Evolutionary conservation across 1,284 basidiomycete genomes (phyloP).

Genomic region (Megacollybia platyphylla): DNA sequence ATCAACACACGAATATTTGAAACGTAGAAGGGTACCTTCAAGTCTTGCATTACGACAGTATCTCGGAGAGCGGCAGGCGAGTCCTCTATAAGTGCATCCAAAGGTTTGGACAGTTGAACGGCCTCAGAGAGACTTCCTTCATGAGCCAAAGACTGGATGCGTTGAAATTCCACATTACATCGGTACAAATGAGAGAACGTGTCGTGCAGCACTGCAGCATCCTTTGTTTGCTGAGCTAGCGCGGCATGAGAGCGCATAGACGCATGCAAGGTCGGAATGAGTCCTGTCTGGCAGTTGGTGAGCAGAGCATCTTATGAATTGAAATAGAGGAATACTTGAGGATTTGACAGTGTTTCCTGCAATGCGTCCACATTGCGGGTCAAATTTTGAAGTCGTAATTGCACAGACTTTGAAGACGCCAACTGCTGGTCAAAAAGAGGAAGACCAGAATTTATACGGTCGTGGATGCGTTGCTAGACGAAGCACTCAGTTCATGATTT

Average conservation of each 20-base stretch:
- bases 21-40: constrained; percentile 33
- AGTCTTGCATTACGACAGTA: constrained; percentile 36
- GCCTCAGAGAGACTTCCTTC: constrained; percentile 52
- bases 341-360: constrained; percentile 33
- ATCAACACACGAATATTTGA: constrained; percentile 5
- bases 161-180: constrained; percentile 31
- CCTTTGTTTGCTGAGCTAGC: constrained; percentile 44
- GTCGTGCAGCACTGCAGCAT: constrained; percentile 35
- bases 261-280: constrained; percentile 42
- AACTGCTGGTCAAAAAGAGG: constrained; percentile 54
- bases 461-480: constrained; percentile 46
- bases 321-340: constrained; percentile 30
- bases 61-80: constrained; percentile 38
- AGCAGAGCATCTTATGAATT: constrained; percentile 1
- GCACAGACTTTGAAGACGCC: constrained; percentile 46
- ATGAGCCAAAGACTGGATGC: constrained; percentile 29
- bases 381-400: constrained; percentile 42
- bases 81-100: constrained; percentile 31
- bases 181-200: constrained; percentile 40
- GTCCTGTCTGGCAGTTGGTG: constrained; percentile 38
- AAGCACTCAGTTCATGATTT: neutral
- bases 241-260: constrained; percentile 41
- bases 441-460: constrained; percentile 51
- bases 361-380: constrained; percentile 39
- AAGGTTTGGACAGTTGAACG: constrained; percentile 22